Evolutionary conservation across 192 early-diverging fungal species (phyloP), one percentile per base, ranked within the genome.

Genomic region (Chytriomyces confervae): DNA sequence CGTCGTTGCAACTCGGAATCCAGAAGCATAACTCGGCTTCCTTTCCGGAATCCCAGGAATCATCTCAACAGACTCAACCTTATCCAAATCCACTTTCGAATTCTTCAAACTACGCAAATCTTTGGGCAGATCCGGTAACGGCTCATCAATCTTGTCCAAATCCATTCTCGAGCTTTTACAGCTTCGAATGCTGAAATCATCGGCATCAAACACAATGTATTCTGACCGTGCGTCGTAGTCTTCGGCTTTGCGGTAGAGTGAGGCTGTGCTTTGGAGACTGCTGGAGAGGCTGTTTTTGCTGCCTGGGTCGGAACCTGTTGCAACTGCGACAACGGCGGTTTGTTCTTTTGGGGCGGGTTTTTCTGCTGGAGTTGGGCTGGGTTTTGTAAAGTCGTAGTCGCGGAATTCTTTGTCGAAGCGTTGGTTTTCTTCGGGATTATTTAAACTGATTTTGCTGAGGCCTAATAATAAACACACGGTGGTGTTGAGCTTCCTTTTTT

Each of bases 321-420:
- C 53, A 0, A 20, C 16, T 57, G 13, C 16, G 13, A 20, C 16
- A 57, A 57, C 1, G 53, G 13, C 53, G 13, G 53, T 13, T 20
- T n/a, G 13, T 20, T 57, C 53, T 57, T 57, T 57, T 57, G 13
- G 13, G 53, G 53, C 3, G 13, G 20, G 53, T 13, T n/a, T 57
- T 36, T 36, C 36, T 36, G 36, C 36, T 36, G 36, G 2, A 36
- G 36, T 1, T 13, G 53, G 61, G 20, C 53, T 63, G 11, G 76
- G 20, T 61, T 93, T 93, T 16, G 90, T 90, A 64, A 82, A 93
- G 49, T 94, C 93, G 75, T 88, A 94, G 0, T 89, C 82, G 20
- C 87, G 80, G 68, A 94, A 94, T 68, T 92, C 90, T 63, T 92
- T 91, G 53, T 94, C 91, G 90, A 94, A 93, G 60, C 89, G 77